Conservation (phyloP, 768 basidiomycete species). For the Lactarius sp. region DNA sequence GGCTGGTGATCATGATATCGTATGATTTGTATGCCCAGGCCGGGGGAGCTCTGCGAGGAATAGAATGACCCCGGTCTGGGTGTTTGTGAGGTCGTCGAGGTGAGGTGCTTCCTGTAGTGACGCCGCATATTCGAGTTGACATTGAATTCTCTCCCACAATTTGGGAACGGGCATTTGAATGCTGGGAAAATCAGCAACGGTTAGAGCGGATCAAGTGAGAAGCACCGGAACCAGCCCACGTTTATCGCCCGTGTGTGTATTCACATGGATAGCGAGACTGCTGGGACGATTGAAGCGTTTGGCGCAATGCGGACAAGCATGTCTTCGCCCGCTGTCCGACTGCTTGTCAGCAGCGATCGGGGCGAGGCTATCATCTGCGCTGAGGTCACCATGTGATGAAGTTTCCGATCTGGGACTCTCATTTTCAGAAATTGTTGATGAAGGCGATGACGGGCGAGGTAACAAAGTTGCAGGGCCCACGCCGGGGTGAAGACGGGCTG, state of each 20-base stretch:
- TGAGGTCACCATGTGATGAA: constrained; percentile 17
- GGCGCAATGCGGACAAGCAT: constrained; percentile 43
- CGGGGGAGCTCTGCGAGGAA: constrained; percentile 10
- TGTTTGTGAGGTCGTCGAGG: constrained; percentile 13
- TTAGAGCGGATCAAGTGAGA: not conserved
- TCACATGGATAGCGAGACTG: constrained; percentile 59
- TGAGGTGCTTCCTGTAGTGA: constrained; percentile 63
- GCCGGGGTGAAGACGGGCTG: constrained; percentile 12
- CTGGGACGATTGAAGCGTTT: constrained; percentile 69
- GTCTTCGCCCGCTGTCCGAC: constrained; percentile 29
- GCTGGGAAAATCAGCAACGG: constrained; percentile 39
- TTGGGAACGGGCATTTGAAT: constrained; percentile 68
- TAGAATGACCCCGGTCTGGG: constrained; percentile 20
- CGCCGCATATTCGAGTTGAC: constrained; percentile 84
- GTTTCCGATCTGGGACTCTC: constrained; percentile 21
- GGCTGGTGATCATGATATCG: constrained; percentile 22
- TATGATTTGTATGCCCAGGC: constrained; percentile 24
- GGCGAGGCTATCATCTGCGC: constrained; percentile 8
- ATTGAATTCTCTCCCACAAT: constrained; percentile 73
- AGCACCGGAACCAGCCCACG: constrained; percentile 40
- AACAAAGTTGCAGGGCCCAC: constrained; percentile 2
- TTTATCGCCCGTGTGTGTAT: constrained; percentile 64
- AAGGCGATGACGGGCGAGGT: constrained; percentile 19
- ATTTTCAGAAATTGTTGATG: constrained; percentile 22
- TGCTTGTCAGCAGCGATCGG: constrained; percentile 18